Conservation (phyloP, 2,329 filamentous ascomycete species). For the Neodidymelliopsis sp. region DNA sequence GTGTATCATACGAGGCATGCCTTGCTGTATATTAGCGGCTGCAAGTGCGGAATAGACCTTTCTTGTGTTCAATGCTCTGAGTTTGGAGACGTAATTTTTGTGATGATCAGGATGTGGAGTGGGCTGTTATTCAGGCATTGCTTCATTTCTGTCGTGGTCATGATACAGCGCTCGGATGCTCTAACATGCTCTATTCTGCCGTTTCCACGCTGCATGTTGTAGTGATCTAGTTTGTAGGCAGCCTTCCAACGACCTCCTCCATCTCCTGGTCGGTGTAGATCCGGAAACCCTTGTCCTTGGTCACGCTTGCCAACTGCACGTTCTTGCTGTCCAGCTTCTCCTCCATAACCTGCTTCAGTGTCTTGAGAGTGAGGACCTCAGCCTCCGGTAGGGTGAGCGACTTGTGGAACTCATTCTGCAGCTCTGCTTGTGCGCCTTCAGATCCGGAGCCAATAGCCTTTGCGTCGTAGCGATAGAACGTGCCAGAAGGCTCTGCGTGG, state of each 20-base stretch:
- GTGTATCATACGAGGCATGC: slow-evolving; percentile 30
- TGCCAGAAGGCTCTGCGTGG: slow-evolving; percentile 96
- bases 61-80: slow-evolving; percentile 20
- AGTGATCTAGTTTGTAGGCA: slow-evolving; percentile 60
- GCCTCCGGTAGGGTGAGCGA: slow-evolving; percentile 92
- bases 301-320: slow-evolving; percentile 96
- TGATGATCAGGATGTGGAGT: background rate
- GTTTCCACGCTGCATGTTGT: background rate
- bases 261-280: slow-evolving; percentile 99
- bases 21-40: slow-evolving; percentile 41
- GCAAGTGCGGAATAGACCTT: slow-evolving; percentile 41
- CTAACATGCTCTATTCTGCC: slow-evolving; percentile 16
- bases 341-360: slow-evolving; percentile 99
- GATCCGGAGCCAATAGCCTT: slow-evolving; percentile 98
- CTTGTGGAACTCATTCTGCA: slow-evolving; percentile 99
- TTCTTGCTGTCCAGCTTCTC: slow-evolving; percentile 99
- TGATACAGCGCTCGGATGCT: slow-evolving; percentile 24
- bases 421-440: slow-evolving; percentile 94
- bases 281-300: slow-evolving; percentile 95
- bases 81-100: background rate
- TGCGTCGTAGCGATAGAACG: slow-evolving; percentile 98
- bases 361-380: slow-evolving; percentile 95
- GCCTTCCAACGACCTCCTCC: slow-evolving; percentile 86
- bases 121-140: slow-evolving; percentile 25
- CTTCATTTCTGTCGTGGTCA: slow-evolving; percentile 36